phyloP scores from a whole-genome alignment of 768 basidiomycete species.

The Tylopilus subfusipes region DNA sequence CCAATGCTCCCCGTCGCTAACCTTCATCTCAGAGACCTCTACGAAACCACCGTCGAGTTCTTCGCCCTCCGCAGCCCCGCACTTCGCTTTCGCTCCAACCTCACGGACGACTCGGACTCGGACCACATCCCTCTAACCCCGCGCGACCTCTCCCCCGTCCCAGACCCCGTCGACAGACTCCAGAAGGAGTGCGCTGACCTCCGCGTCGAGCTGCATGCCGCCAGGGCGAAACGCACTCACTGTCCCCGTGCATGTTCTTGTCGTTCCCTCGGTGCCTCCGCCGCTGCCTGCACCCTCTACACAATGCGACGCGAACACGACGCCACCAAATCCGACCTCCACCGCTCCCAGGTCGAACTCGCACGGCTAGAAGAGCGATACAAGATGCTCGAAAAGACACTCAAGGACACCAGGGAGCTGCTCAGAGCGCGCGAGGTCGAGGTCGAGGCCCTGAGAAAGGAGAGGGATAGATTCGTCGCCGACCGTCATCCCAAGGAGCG shows the following conservation, averaged over 20 bases:
- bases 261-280: conserved; percentile 36
- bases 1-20: conserved; percentile 46
- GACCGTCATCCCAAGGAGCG: conserved; percentile 23
- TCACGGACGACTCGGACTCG: conserved; percentile 28
- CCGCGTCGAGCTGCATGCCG: conserved; percentile 42
- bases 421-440: conserved; percentile 57
- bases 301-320: conserved; percentile 54
- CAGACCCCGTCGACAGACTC: conserved; percentile 38
- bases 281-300: conserved; percentile 40
- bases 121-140: conserved; percentile 29
- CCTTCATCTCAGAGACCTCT: conserved; percentile 45
- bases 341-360: conserved; percentile 51
- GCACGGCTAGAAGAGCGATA: conserved; percentile 59
- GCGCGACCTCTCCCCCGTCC: conserved; percentile 35
- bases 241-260: conserved; percentile 32
- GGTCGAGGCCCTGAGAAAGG: conserved; percentile 49
- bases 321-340: conserved; percentile 50
- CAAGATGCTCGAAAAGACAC: conserved; percentile 56
- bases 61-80: conserved; percentile 45
- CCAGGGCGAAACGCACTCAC: conserved; percentile 28
- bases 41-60: conserved; percentile 58
- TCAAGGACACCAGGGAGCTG: conserved; percentile 62
- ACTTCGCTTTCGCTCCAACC: conserved; percentile 18
- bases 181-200: conserved; percentile 41
- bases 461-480: conserved; percentile 31